Base-by-base conservation (phyloP, 1,284 basidiomycete species). In the Ustilago nuda region DNA sequence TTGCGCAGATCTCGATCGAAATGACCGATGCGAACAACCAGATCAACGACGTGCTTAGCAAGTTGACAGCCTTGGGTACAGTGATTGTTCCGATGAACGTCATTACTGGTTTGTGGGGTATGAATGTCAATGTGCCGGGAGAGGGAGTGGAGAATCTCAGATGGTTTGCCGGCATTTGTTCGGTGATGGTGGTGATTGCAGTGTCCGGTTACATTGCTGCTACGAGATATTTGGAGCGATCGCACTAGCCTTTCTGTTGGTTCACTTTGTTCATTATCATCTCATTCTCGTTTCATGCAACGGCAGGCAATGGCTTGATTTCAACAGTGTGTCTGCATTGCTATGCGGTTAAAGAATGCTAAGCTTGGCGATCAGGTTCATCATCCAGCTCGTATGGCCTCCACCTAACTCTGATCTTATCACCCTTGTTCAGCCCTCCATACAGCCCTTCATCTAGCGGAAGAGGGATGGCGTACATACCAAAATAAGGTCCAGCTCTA, bases 1-100 rank as follows among this genome's bases (percentile, higher is more conserved):
- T 85, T 17, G 84, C 84, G 6, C 84, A 85, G 68, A 85, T 85
- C 66, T 82, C 78, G 43, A 82, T 83, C 62, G 80, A 83, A 61
- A 85, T 84, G 84, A 98, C 96, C 36, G 96, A 99, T 84, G 97
- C 97, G 60, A 99, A 99, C 88, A 99, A 99, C 87, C 95, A 84
- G 69, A 99, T 98, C 88, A 99, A 99, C 87, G 95, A 99, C 86
- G 96, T 99, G 4, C 90, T 99, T 6, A 94, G 93, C n/a, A 98
- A 98, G 88, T 89, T 99, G 71, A 99, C 97, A 0, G 97, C 97
- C 8, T 89, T 99, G 45, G 97, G 97, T 91, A 98, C 97, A 0
- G 92, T 99, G 4, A 91, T 99, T 63, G 92, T 99, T 43, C 87
- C 87, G 11, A 88, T 89, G 76, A 87, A 88, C 82, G 81, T 85